Percentiles rank a stretch among this genome's conserved stretches.
Evolutionary conservation across 2,329 filamentous ascomycete genomes (phyloP).

Genomic region (Alternaria rosae): DNA sequence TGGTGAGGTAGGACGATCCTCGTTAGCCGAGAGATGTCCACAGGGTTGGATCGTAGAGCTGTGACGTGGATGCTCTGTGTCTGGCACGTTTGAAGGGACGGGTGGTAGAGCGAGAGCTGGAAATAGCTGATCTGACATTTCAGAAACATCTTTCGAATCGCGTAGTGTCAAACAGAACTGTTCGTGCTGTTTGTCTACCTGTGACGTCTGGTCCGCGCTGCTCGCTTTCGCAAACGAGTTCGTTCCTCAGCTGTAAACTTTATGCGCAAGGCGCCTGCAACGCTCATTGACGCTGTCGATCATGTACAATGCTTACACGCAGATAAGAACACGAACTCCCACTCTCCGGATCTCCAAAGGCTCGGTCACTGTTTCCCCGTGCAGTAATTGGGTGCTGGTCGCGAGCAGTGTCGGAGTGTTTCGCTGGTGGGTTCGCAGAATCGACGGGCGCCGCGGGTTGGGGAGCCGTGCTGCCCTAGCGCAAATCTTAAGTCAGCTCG

Average conservation of each 20-base stretch:
- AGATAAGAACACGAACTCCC: neutral
- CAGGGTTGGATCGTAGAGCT: neutral
- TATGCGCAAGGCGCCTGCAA: neutral
- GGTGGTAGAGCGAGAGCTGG: neutral
- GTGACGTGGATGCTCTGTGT: neutral
- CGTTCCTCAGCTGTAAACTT: neutral
- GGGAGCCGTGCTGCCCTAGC: slow-evolving; percentile 9
- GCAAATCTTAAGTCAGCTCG: neutral
- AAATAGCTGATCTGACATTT: slow-evolving; percentile 1
- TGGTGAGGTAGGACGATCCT: neutral
- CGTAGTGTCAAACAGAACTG: neutral
- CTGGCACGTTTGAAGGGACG: neutral
- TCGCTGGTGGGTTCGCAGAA: slow-evolving; percentile 6
- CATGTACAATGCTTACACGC: neutral
- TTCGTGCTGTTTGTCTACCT: neutral
- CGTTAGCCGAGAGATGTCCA: neutral
- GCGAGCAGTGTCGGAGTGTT: slow-evolving; percentile 1
- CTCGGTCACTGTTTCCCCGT: neutral
- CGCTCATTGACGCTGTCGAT: neutral
- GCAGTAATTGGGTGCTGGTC: neutral
- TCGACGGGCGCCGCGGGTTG: slow-evolving; percentile 9
- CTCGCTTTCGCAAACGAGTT: neutral
- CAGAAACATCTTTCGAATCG: neutral
- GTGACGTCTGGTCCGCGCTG: neutral
- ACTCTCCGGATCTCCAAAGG: neutral